Evolutionary conservation across 2,329 filamentous ascomycete genomes (phyloP).

Genomic region (Sporothrix mexicana): DNA sequence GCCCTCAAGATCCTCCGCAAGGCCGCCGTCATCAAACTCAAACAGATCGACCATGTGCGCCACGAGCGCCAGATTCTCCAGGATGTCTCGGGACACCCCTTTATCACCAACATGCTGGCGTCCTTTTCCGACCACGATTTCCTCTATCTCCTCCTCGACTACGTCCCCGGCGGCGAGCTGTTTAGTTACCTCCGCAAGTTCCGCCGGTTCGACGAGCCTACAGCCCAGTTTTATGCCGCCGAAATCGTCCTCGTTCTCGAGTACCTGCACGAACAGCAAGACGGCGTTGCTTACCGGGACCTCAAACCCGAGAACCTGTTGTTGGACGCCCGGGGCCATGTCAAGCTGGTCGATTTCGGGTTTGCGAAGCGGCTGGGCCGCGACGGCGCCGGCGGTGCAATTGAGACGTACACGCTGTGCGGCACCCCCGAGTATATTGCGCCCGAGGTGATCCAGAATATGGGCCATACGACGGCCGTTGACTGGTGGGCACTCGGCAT

Average conservation of each 20-base stretch:
- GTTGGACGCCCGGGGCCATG: slow-evolving; percentile 76
- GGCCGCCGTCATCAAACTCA: slow-evolving; percentile 76
- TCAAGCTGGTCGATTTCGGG: slow-evolving; percentile 84
- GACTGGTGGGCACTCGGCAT: slow-evolving; percentile 91
- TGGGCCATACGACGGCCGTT: slow-evolving; percentile 75
- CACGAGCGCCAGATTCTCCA: slow-evolving; percentile 81
- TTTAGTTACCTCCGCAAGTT: slow-evolving; percentile 82
- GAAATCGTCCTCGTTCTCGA: slow-evolving; percentile 84
- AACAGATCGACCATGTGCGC: slow-evolving; percentile 85
- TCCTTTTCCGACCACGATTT: slow-evolving; percentile 82
- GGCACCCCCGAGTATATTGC: slow-evolving; percentile 85
- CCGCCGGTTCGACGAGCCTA: slow-evolving; percentile 78
- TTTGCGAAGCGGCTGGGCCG: slow-evolving; percentile 79
- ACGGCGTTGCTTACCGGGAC: slow-evolving; percentile 79
- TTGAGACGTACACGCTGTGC: slow-evolving; percentile 82
- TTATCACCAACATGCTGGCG: slow-evolving; percentile 78
- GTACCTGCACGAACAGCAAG: slow-evolving; percentile 78
- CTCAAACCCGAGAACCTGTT: slow-evolving; percentile 84
- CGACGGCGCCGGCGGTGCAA: slow-evolving; percentile 46
- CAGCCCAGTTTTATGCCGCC: slow-evolving; percentile 80
- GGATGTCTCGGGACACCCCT: slow-evolving; percentile 79
- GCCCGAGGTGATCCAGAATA: slow-evolving; percentile 83
- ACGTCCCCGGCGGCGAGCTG: slow-evolving; percentile 82
- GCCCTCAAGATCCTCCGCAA: slow-evolving; percentile 81
- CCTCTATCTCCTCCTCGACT: slow-evolving; percentile 83